Base-by-base conservation (phyloP, 2,329 filamentous ascomycete genomes). In the Chaetomium olivaceum region DNA sequence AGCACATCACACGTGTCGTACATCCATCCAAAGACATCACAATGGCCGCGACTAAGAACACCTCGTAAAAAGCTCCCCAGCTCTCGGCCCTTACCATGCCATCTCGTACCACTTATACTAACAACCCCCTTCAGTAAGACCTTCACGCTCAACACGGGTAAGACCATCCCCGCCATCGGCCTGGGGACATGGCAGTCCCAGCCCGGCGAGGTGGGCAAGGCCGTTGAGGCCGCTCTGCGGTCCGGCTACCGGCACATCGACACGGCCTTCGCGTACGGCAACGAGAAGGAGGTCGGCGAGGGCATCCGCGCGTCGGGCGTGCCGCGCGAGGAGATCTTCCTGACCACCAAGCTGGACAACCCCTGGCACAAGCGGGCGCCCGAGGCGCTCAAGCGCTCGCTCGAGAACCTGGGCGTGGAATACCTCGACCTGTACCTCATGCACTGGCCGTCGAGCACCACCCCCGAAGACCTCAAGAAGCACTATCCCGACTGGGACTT, bases 261-360 rank as follows among this genome's bases (percentile, higher is more conserved):
- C 79, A 91, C 89, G 25, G 90, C 91, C 58, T 83, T 89, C 68
- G 90, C 88, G 59, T 95, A 95, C 77, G 88, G 87, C 76, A 95
- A 94, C 78, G 91, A 91, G 76, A 78, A 80, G 60, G 87, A 90
- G 73, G 87, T 91, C 23, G 88, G 89, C 67, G 78, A 82, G 62
- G 89, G 87, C 62, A 89, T 91, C 75, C 82, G 81, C 70, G 84
- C 84, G 58, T 85, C 85, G 2, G 87, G 87, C 33, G 84, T 91
- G 1, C 83, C 87, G n/a, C 84, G 89, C 27, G 80, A 83, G 63
- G 79, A 90, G 72, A 86, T 91, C 75, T 91, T 86, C 83, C 77
- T 91, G 65, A 94, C 91, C 61, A 92, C 91, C 72, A 96, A 95
- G 84, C 86, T 94, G 62, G 87, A 91, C 82, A 93, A 93, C 83